Base-by-base conservation (phyloP, 352 stramenopile species). In the Globisporangium megalacanthum region DNA sequence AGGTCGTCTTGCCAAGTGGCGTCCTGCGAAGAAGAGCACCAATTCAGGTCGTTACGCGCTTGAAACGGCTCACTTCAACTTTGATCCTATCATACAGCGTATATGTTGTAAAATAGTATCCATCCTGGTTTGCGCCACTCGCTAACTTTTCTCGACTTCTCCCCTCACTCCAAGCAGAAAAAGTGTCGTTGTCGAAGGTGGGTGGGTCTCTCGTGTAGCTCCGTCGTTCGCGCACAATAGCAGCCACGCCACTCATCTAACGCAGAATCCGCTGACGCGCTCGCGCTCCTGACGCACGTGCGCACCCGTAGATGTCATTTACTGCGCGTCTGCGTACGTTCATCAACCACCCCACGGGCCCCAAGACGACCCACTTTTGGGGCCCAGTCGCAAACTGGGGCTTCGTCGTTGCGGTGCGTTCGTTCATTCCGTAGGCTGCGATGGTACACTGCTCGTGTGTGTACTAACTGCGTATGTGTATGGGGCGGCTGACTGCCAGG, bases 301-400 rank as follows among this genome's bases (percentile, higher is more conserved):
- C 36, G 9, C 25, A 15, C 15, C 10, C 19, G 45, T 5, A 58
- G 48, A 62, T 56, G 41, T 54, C 48, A 66, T 75, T 81, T 50
- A 47, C 52, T 46, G 66, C 74, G 66, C 68, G 75, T 65, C 62
- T 89, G 56, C 75, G 77, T 42, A 65, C 75, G 54, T 92, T 92
- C 56, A 65, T 92, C 50, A 90, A 91, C 68, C 79, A 80, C 67
- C 81, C 82, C 19, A 93, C 83, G 57, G 84, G 84, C 35, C 83
- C 83, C 29, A 93, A 91, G 75, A 94, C 84, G 22, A 93, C 83
- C 39, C 84, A 94, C 64, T 95, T 95, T 67, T 95, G 85, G 86
- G 86, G 86, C 0, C 86, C 86, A 4, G 75, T 95, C 5, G 83
- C 83, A 48, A 95, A 95, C 72, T 95, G 86, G 86, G 86, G 86